Conservation (phyloP, 805 yeast genomes). For the Priceomyces haplophilus region DNA sequence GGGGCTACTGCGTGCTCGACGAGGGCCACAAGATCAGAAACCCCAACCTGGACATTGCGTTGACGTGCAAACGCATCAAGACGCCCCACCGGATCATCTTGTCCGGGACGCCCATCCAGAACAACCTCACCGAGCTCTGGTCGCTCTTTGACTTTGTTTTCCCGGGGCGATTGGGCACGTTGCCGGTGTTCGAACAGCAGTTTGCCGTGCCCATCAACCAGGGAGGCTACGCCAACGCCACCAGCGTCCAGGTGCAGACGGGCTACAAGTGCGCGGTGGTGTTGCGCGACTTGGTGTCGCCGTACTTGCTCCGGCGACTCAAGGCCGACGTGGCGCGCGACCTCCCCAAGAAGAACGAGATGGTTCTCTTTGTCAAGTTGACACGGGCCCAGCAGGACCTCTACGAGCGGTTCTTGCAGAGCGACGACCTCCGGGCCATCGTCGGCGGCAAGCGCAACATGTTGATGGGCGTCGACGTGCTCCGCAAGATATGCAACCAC, state of each 20-base stretch:
- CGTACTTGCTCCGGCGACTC: slow-evolving; percentile 81
- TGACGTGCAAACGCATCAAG: slow-evolving; percentile 77
- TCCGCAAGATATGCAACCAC: slow-evolving; percentile 93
- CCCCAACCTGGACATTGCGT: slow-evolving; percentile 85
- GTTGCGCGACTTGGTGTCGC: slow-evolving; percentile 81
- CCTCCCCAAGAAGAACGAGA: slow-evolving; percentile 87
- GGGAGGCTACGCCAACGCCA: slow-evolving; percentile 98
- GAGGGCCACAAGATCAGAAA: slow-evolving; percentile 97
- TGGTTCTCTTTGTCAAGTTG: slow-evolving; percentile 86
- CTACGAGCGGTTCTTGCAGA: slow-evolving; percentile 69
- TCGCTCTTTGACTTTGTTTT: slow-evolving; percentile 90
- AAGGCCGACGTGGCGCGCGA: slow-evolving; percentile 95
- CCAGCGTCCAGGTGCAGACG: slow-evolving; percentile 92
- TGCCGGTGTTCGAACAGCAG: slow-evolving; percentile 91
- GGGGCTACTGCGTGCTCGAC: slow-evolving; percentile 91
- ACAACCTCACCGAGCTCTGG: slow-evolving; percentile 90
- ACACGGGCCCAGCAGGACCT: slow-evolving; percentile 72
- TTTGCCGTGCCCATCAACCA: slow-evolving; percentile 89
- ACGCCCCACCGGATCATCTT: slow-evolving; percentile 84
- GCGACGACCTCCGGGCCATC: slow-evolving; percentile 72
- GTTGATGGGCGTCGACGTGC: slow-evolving; percentile 82
- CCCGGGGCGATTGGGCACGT: slow-evolving; percentile 91
- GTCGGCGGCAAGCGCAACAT: slow-evolving; percentile 75
- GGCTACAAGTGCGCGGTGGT: slow-evolving; percentile 96
- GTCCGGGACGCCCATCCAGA: slow-evolving; percentile 96